Evolutionary conservation across 345 rosid species (phyloP), one percentile per base, ranked within the genome.

Genomic region (Populus tremula): DNA sequence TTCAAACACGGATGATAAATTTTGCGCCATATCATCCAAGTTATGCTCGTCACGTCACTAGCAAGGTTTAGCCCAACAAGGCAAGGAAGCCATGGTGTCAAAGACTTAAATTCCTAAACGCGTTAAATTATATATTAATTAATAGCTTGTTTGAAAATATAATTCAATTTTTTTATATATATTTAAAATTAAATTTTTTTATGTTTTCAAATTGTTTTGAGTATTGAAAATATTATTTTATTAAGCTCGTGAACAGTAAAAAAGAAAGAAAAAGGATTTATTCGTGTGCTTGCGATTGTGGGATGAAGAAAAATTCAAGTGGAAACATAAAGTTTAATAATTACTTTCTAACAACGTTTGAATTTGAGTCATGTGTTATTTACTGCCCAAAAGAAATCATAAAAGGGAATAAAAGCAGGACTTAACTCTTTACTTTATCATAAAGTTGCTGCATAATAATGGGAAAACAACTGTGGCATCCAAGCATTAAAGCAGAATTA

Each of bases 401-500:
- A 5, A 4, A 49, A 49, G 21, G 54, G 77, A 82, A 77, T 70
- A 64, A 79, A 80, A 76, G 79, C 73, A 69, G 63, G 3, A 59
- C 2, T 14, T 27, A 59, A 59, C 5, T 9, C 29, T 23, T n/a
- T 59, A 12, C 64, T 59, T n/a, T 54, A 12, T 54, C 64, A 1
- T 8, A 10, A 23, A 25, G 64, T 23, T 23, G 64, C 13, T 59
- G 64, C 65, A 47, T 47, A 56, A 74, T 66, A 16, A 84, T 66
- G 6, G 14, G 79, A 54, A 45, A 69, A 36, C 62, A 64, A 77
- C 70, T 25, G 47, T 12, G 56, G 64, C 3, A 67, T 41, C 49
- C 25, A 13, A 43, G 3, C 63, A 35, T 20, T n/a, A 43, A 41
- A 64, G 49, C 67, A 67, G 64, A 64, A 61, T 39, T n/a, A 33